Evolutionary conservation across 345 rosid genomes (phyloP).

Genomic region (Salix brachista): DNA sequence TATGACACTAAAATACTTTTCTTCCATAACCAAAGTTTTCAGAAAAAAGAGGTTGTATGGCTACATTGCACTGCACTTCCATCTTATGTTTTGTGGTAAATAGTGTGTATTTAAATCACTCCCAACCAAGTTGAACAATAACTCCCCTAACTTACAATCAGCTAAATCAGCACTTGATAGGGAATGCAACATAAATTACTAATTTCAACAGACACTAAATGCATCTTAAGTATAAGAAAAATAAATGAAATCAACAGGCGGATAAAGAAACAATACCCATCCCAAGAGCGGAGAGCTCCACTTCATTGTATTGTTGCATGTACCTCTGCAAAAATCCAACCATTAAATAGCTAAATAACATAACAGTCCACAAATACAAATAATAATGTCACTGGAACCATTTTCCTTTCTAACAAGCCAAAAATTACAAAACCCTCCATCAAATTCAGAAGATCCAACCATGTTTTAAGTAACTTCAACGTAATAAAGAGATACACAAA

Average conservation of each 20-base stretch:
- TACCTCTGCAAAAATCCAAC: constrained; percentile 52
- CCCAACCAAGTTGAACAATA: not conserved
- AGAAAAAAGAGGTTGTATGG: not conserved
- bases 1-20: not conserved
- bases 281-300: constrained; percentile 63
- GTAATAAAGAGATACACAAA: not conserved
- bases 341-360: not conserved
- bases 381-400: not conserved
- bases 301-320: constrained; percentile 31
- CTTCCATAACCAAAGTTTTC: not conserved
- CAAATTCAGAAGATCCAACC: not conserved
- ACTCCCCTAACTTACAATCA: not conserved
- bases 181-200: not conserved
- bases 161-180: not conserved
- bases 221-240: not conserved
- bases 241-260: not conserved
- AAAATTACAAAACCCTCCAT: not conserved
- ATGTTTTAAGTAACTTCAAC: not conserved
- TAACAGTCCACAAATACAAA: not conserved
- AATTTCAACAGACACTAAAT: not conserved
- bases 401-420: not conserved
- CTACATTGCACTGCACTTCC: not conserved
- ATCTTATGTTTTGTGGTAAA: not conserved
- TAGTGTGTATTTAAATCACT: not conserved
- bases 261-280: constrained; percentile 10